A percentile compares a stretch with the other conserved stretches of the same genome.
Conservation (phyloP, 768 basidiomycete genomes). For the Mycena amicta region DNA sequence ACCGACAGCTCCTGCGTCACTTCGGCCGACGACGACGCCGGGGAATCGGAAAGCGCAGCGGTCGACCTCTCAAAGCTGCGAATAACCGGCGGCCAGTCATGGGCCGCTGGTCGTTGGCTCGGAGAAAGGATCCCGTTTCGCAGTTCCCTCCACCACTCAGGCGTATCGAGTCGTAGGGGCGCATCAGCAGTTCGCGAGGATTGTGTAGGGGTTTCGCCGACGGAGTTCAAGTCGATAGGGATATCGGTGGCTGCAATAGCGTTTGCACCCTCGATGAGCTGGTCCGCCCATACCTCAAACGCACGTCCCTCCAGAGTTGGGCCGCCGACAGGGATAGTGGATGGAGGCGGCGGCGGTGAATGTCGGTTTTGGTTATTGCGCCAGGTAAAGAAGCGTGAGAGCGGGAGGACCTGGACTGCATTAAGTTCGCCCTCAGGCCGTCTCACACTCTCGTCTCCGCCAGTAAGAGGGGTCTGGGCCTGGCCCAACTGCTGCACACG, state of each 20-base stretch:
- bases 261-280: conserved; percentile 18
- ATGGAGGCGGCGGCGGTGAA: background rate
- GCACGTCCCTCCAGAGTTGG: background rate
- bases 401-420: no score
- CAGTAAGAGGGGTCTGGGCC: background rate
- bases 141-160: conserved; percentile 17
- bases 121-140: background rate
- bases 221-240: conserved; percentile 1
- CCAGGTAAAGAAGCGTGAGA: background rate
- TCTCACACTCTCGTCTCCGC: no score
- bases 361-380: background rate
- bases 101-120: background rate
- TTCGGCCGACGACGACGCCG: no score
- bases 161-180: conserved; percentile 3
- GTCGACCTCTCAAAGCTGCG: conserved; percentile 11
- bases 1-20: background rate
- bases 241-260: conserved; percentile 13
- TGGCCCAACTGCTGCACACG: background rate
- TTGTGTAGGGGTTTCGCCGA: background rate
- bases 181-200: no score
- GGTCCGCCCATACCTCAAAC: conserved; percentile 22
- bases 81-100: conserved; percentile 1
- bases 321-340: no score
- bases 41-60: background rate
- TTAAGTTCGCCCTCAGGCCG: no score